phyloP scores from a whole-genome alignment of 2,329 filamentous ascomycete genomes.

The Xylariaceae sp. region DNA sequence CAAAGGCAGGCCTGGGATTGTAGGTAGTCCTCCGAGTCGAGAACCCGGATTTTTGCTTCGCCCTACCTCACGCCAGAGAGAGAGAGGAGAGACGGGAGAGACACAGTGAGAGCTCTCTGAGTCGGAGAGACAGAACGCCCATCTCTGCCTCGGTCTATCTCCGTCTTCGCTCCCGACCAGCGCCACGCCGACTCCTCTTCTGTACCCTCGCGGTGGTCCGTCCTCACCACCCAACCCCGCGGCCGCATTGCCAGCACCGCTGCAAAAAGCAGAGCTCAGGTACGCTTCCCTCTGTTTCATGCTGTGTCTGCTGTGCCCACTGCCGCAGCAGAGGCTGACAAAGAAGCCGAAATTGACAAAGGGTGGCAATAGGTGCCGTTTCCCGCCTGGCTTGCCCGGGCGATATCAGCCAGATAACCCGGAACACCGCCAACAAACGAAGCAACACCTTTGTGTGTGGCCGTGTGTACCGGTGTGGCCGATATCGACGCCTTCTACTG shows the following conservation, averaged over 20 bases:
- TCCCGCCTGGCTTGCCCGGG: no score
- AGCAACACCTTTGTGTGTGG: no score
- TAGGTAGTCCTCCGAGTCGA: slow-evolving; percentile 13
- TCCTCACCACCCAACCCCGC: slow-evolving; percentile 1
- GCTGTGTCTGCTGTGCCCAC: background rate
- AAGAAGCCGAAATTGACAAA: background rate
- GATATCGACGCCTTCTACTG: no score
- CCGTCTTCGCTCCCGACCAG: background rate
- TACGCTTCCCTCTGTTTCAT: background rate
- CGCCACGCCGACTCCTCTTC: background rate
- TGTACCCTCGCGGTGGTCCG: slow-evolving; percentile 2
- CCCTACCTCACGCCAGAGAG: background rate
- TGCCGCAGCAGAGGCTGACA: background rate
- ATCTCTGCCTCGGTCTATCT: background rate
- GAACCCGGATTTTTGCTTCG: background rate
- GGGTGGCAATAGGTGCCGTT: no score
- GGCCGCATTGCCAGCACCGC: background rate
- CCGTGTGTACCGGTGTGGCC: no score
- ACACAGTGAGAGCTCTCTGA: background rate
- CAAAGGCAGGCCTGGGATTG: slow-evolving; percentile 21
- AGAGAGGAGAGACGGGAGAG: background rate
- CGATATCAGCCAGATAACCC: no score
- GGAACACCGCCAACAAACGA: no score
- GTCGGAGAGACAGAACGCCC: background rate
- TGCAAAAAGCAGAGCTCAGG: no score